Evolutionary conservation across 768 basidiomycete genomes (phyloP), one percentile per base, ranked within the genome.

Genomic region (Kwoniella mangroviensis): DNA sequence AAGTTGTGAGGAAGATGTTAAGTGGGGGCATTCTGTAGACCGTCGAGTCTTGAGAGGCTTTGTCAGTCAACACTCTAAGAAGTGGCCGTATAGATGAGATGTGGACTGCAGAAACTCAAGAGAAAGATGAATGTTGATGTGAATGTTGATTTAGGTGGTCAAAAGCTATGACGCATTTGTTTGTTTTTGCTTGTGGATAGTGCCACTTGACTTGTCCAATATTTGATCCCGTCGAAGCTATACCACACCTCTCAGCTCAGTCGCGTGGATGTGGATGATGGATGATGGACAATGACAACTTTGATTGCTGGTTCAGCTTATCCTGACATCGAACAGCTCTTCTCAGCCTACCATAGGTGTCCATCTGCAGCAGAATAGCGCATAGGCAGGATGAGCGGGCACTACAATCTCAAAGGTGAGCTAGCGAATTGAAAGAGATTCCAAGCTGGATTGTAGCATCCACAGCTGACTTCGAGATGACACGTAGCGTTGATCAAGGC

Each of bases 401-500:
- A 83, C 68, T 83, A 83, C 70, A 85, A 84, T 69, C 76, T 85
- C 65, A 84, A 84, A 63, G 78, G 83, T 83, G 45, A 67, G 75
- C 24, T 28, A 34, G 34, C 11, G 17, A 40, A 24, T n/a, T 34
- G 22, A 24, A 0, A 53, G 19, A 41, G 1, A 24, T 34, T 0
- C 34, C 34, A 34, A 28, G 34, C 34, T 1, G 34, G 34, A 34
- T 34, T 34, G n/a, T n/a, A n/a, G n/a, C n/a, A 34, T 40, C 17
- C 2, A 34, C 41, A 24, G 56, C 34, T 58, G 26, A 59, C 13
- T 41, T 28, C 3, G 24, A 17, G 21, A 13, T 63, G 42, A 34
- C 26, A 56, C 41, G 12, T 21, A 95, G 95, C 95, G 77, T 87
- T 98, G 76, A 98, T 98, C 86, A 98, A 98, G 88, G 94, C 93